These are phyloP conservation scores for Corrigiola litoralis DNA, from an alignment of 179 eudicot genomes.

Conservation along the genomic window DNA sequence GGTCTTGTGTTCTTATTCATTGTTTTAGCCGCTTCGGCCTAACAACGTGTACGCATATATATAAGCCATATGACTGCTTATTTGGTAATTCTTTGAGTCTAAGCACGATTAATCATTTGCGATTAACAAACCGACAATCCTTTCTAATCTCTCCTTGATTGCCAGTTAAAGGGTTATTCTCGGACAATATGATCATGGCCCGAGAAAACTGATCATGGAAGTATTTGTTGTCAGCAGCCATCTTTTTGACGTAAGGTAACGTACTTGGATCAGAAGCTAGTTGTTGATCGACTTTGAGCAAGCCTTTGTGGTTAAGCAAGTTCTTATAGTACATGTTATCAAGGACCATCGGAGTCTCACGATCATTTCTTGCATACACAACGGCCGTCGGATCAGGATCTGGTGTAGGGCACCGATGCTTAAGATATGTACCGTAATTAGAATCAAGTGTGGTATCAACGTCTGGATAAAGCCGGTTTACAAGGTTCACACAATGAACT, in stretches of 20 bases:
- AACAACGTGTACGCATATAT: no score
- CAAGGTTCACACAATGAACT: slow-evolving; percentile 63
- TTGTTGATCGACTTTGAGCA: slow-evolving; percentile 56
- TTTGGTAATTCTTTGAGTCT: no score
- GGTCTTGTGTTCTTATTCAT: no score
- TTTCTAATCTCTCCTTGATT: slow-evolving; percentile 65
- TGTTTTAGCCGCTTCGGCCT: no score
- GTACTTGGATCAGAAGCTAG: slow-evolving; percentile 49
- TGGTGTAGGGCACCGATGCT: slow-evolving; percentile 56
- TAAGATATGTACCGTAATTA: slow-evolving; percentile 52
- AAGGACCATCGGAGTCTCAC: slow-evolving; percentile 58
- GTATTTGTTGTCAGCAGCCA: slow-evolving; percentile 66
- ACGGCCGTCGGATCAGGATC: slow-evolving; percentile 43
- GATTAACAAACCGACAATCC: slow-evolving; percentile 47
- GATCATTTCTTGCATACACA: slow-evolving; percentile 50
- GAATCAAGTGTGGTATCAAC: slow-evolving; percentile 72
- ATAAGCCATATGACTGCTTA: no score
- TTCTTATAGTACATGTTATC: slow-evolving; percentile 75
- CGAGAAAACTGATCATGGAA: slow-evolving; percentile 55
- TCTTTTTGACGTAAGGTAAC: slow-evolving; percentile 50
- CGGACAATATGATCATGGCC: slow-evolving; percentile 57
- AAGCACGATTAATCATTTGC: background rate
- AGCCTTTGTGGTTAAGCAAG: slow-evolving; percentile 50
- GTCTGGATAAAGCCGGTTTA: slow-evolving; percentile 59
- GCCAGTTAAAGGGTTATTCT: slow-evolving; percentile 57